Conservation (phyloP, 805 yeast genomes). For the Blastobotrys parvus region DNA sequence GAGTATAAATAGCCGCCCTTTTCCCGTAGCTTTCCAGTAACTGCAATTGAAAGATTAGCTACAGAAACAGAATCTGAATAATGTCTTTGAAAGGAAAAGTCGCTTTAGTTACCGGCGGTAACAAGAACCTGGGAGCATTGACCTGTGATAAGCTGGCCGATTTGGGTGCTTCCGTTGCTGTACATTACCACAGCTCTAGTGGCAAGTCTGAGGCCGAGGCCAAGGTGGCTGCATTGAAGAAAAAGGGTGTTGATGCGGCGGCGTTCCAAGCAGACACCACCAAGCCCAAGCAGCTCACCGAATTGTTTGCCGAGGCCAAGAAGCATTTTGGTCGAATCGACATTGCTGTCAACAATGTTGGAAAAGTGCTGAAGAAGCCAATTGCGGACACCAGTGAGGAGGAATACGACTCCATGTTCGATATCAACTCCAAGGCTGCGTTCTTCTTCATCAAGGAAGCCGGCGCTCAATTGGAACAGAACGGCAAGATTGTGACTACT, state of each 20-base stretch:
- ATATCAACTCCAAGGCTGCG: constrained; percentile 49
- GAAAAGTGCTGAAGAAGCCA: constrained; percentile 58
- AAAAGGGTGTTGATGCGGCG: constrained; percentile 34
- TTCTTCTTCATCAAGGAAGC: constrained; percentile 55
- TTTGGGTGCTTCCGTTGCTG: constrained; percentile 43
- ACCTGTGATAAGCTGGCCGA: constrained; percentile 48
- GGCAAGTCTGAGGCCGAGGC: constrained; percentile 32
- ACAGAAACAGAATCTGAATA: no score
- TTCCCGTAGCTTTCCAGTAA: no score
- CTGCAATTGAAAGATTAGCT: no score
- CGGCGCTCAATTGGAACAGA: constrained; percentile 39
- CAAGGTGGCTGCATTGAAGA: constrained; percentile 31
- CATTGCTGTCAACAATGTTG: constrained; percentile 60
- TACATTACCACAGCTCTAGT: constrained; percentile 45
- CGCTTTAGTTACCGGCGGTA: constrained; percentile 53
- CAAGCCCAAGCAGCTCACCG: constrained; percentile 34
- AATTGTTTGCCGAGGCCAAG: constrained; percentile 40
- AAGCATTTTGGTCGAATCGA: constrained; percentile 43
- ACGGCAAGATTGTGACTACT: constrained; percentile 47
- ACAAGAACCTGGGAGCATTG: constrained; percentile 50
- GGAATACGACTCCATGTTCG: constrained; percentile 49
- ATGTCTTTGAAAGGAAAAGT: constrained; percentile 34
- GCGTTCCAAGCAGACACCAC: constrained; percentile 37
- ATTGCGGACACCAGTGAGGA: constrained; percentile 42
- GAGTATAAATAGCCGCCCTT: no score